A percentile compares a stretch with the other conserved stretches of the same genome.
phyloP scores from a whole-genome alignment of 2,329 filamentous ascomycete species.

The Botryotinia calthae region DNA sequence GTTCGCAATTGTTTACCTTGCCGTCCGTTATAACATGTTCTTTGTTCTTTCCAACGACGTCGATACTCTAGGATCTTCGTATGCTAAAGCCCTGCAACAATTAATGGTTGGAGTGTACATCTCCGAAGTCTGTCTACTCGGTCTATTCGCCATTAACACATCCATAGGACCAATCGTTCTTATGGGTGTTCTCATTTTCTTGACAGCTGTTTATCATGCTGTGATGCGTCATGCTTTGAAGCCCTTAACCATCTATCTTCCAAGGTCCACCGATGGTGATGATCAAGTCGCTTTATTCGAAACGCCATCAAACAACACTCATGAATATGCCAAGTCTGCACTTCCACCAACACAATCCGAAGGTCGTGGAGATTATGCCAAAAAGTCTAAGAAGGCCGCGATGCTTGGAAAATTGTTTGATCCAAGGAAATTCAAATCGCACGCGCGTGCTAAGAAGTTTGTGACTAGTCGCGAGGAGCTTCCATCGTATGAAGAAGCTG shows the following conservation, averaged over 20 bases:
- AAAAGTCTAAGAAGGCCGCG: slow-evolving; percentile 47
- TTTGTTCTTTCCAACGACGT: slow-evolving; percentile 79
- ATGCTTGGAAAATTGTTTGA: slow-evolving; percentile 66
- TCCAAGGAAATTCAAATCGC: slow-evolving; percentile 71
- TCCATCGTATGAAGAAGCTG: slow-evolving; percentile 55
- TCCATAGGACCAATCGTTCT: slow-evolving; percentile 68
- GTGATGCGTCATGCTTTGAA: slow-evolving; percentile 67
- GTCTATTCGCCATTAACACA: slow-evolving; percentile 71
- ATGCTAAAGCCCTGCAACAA: slow-evolving; percentile 81
- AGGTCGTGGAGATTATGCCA: slow-evolving; percentile 25
- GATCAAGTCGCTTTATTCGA: slow-evolving; percentile 42
- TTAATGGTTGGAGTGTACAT: slow-evolving; percentile 82
- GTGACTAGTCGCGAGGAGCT: slow-evolving; percentile 61
- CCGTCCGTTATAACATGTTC: slow-evolving; percentile 85
- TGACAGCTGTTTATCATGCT: slow-evolving; percentile 72
- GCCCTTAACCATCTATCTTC: slow-evolving; percentile 73
- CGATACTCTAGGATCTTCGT: slow-evolving; percentile 83
- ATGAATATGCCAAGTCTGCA: slow-evolving; percentile 23
- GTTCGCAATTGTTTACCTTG: slow-evolving; percentile 76
- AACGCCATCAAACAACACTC: slow-evolving; percentile 25
- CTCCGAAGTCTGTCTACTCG: slow-evolving; percentile 77
- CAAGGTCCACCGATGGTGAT: slow-evolving; percentile 61
- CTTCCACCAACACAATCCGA: slow-evolving; percentile 34
- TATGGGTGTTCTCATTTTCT: slow-evolving; percentile 71
- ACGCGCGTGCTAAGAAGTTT: slow-evolving; percentile 45